A percentile compares a stretch with the other conserved stretches of the same genome.
These are phyloP conservation scores for Butyriboletus loyo DNA, from an alignment of 768 basidiomycete genomes.

Conservation along the genomic window DNA sequence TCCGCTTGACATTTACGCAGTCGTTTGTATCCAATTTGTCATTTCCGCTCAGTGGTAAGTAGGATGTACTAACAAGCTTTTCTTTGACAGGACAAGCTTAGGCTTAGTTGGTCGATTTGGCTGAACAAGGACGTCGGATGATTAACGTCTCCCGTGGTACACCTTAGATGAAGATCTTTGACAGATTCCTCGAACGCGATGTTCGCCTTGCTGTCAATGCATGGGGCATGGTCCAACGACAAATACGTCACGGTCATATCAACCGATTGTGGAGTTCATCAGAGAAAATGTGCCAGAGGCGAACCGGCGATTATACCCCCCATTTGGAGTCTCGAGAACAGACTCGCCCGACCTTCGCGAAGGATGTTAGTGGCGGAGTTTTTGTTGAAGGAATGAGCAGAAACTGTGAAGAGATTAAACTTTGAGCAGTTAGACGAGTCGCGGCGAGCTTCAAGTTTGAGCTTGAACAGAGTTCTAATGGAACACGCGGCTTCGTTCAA, in stretches of 20 bases:
- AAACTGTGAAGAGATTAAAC: slow-evolving; percentile 33
- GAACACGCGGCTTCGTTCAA: not conserved
- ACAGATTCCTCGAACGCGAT: too few relatives aligned
- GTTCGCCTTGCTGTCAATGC: too few relatives aligned
- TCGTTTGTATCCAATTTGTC: not conserved
- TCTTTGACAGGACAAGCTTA: too few relatives aligned
- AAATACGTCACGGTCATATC: too few relatives aligned
- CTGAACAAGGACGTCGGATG: slow-evolving; percentile 18
- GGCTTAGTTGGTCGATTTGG: too few relatives aligned
- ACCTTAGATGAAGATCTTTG: too few relatives aligned
- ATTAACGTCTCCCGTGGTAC: slow-evolving; percentile 34
- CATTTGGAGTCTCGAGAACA: slow-evolving; percentile 27
- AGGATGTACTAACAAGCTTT: too few relatives aligned
- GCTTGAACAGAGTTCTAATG: slow-evolving; percentile 17
- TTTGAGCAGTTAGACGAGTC: slow-evolving; percentile 38
- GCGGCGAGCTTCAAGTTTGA: slow-evolving; percentile 42
- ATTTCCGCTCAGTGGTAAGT: not conserved
- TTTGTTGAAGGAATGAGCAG: slow-evolving; percentile 28
- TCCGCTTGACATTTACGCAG: not conserved
- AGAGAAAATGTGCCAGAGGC: too few relatives aligned
- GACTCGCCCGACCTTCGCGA: slow-evolving; percentile 27
- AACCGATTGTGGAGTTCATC: too few relatives aligned
- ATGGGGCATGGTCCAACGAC: too few relatives aligned
- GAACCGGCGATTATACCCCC: too few relatives aligned
- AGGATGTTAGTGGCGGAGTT: slow-evolving; percentile 37